Percentiles rank a stretch among this genome's conserved stretches.
phyloP scores from a whole-genome alignment of 352 stramenopile species.

The Pythium coloratum region DNA sequence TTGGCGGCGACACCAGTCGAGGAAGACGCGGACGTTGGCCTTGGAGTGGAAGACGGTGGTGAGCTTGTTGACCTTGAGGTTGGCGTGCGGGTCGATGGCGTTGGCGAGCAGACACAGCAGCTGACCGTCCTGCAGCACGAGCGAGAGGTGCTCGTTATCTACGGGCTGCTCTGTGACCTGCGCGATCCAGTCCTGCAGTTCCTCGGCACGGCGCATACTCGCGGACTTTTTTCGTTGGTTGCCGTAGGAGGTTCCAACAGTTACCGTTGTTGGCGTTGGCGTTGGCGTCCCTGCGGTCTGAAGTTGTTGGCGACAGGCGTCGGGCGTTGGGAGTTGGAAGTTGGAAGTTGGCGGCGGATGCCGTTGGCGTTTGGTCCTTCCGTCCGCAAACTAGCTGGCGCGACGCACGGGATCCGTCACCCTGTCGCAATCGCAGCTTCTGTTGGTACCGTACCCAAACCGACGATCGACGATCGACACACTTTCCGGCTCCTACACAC shows the following conservation, averaged over 20 bases:
- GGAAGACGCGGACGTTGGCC: constrained; percentile 81
- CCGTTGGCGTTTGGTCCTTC: neutral
- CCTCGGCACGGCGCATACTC: constrained; percentile 71
- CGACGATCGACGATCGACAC: constrained; percentile 3
- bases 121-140: constrained; percentile 83
- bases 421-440: constrained; percentile 7
- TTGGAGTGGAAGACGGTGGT: constrained; percentile 89
- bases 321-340: neutral
- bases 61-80: constrained; percentile 86
- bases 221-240: neutral
- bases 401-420: constrained; percentile 6
- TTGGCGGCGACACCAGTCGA: constrained; percentile 76
- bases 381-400: constrained; percentile 4
- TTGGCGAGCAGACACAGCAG: constrained; percentile 86
- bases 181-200: constrained; percentile 85
- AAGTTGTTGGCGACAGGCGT: neutral
- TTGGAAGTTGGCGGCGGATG: neutral
- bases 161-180: constrained; percentile 71
- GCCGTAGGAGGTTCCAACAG: neutral
- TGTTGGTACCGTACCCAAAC: constrained; percentile 1
- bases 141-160: constrained; percentile 76
- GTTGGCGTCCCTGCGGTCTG: neutral
- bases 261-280: neutral
- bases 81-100: constrained; percentile 67
- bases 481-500: neutral